These are phyloP conservation scores for Arctium lappa DNA, from an alignment of 129 eudicot species.

Conservation along the genomic window DNA sequence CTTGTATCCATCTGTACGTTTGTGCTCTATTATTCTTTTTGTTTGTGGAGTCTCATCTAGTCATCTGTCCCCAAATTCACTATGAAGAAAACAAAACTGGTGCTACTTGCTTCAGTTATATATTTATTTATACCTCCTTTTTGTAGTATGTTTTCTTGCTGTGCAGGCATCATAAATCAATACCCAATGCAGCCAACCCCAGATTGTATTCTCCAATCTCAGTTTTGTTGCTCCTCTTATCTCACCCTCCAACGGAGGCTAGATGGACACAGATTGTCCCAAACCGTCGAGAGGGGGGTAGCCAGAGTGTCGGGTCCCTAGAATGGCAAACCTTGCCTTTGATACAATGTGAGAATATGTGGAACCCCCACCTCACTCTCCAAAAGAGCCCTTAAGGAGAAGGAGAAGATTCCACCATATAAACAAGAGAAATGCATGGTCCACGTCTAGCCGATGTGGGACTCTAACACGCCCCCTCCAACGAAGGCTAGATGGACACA, in stretches of 20 bases:
- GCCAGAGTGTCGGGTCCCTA: no score
- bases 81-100: neutral
- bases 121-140: neutral
- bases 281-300: no score
- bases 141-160: neutral
- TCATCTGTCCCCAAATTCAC: neutral
- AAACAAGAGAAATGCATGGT: no score
- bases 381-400: no score
- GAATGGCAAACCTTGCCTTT: no score
- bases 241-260: neutral
- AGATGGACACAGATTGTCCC: no score
- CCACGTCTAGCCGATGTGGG: no score
- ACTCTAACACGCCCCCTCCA: no score
- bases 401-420: no score
- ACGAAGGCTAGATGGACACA: no score
- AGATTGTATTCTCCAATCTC: neutral
- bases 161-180: neutral
- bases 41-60: neutral
- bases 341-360: no score
- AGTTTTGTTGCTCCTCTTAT: neutral
- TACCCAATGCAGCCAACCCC: neutral
- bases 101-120: neutral
- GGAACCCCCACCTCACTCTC: no score
- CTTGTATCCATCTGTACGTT: neutral
- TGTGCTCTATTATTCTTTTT: neutral